Evolutionary conservation across 2,329 filamentous ascomycete genomes (phyloP).

Genomic region (Colletotrichum somersetense): DNA sequence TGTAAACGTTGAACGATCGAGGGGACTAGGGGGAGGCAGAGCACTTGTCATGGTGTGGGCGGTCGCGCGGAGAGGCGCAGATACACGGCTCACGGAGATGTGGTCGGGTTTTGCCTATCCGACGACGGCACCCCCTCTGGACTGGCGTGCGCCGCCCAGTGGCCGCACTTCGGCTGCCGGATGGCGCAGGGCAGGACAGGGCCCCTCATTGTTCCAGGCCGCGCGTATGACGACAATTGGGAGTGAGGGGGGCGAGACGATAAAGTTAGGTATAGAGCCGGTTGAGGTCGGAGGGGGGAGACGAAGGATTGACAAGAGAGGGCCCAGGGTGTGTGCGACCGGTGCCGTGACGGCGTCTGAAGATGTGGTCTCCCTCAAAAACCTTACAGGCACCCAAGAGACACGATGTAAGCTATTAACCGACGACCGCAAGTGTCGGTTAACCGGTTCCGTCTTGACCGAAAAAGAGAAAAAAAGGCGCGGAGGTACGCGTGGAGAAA

Average conservation of each 20-base stretch:
- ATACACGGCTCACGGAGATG: neutral
- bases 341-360: slow-evolving; percentile 33
- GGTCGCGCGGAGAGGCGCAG: slow-evolving; percentile 4
- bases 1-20: slow-evolving; percentile 19
- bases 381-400: slow-evolving; percentile 27
- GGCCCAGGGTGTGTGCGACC: neutral
- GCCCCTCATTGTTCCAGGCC: slow-evolving; percentile 7
- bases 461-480: neutral
- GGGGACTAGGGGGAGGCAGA: neutral
- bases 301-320: neutral
- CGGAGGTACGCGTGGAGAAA: neutral
- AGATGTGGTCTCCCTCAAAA: slow-evolving; percentile 14
- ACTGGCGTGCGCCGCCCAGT: neutral
- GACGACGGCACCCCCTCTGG: neutral
- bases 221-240: slow-evolving; percentile 3
- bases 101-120: neutral
- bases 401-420: slow-evolving; percentile 21
- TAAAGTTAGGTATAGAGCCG: neutral
- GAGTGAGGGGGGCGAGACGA: slow-evolving; percentile 2
- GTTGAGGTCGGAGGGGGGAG: neutral
- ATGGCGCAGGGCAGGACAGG: slow-evolving; percentile 7
- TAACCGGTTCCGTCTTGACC: neutral
- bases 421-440: neutral
- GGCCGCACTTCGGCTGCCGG: slow-evolving; percentile 10
- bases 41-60: slow-evolving; percentile 18